Conservation (phyloP, 345 rosid genomes). For the Draba incana region DNA sequence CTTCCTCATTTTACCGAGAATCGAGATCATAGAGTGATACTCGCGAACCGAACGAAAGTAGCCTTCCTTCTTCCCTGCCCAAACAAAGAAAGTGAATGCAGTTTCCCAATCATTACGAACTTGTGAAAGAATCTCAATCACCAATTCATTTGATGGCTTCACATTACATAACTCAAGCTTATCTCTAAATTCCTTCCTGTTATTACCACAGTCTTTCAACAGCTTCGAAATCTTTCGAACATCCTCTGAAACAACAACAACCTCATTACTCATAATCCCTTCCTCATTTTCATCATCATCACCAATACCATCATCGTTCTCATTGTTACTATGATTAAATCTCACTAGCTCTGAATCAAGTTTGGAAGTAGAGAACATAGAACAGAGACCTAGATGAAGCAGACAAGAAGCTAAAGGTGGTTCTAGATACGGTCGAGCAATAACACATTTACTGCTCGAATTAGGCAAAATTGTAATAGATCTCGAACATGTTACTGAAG, state of each 20-base stretch:
- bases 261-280: conserved; percentile 29
- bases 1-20: conserved; percentile 86
- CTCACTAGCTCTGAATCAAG: not conserved
- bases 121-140: conserved; percentile 71
- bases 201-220: conserved; percentile 44
- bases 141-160: conserved; percentile 58
- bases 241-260: conserved; percentile 42
- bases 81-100: conserved; percentile 80
- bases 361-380: conserved; percentile 31
- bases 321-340: conserved; percentile 3
- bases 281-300: conserved; percentile 33
- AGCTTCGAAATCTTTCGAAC: conserved; percentile 50
- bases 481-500: conserved; percentile 21
- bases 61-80: conserved; percentile 74
- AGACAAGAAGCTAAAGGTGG: conserved; percentile 6
- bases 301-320: conserved; percentile 17
- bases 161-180: conserved; percentile 64
- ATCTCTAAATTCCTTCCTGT: conserved; percentile 49
- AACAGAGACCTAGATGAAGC: conserved; percentile 25
- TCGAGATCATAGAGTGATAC: conserved; percentile 77
- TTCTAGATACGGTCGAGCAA: conserved; percentile 9
- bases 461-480: not conserved
- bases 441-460: not conserved
- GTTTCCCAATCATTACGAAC: conserved; percentile 86
- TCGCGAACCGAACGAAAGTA: conserved; percentile 64